Evolutionary conservation across 2,329 filamentous ascomycete species (phyloP), one percentile per base, ranked within the genome.

Genomic region (Colletotrichum ledebouriae): DNA sequence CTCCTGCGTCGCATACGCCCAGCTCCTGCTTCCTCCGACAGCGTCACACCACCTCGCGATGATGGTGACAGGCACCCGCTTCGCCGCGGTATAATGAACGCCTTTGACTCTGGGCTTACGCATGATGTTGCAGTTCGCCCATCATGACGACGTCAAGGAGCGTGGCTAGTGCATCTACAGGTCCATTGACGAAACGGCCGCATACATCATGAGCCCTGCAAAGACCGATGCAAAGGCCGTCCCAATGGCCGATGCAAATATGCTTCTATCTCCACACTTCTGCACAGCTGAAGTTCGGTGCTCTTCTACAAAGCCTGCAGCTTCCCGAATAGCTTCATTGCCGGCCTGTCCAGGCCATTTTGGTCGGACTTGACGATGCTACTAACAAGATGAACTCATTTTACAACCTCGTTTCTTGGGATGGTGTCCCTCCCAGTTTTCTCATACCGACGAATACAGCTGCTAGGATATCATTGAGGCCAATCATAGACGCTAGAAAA

Each of bases 281-380:
- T 37, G 22, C 20, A 12, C 22, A 20, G 11, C 15, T 10, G 15
- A 2, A 53, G 5, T 34, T 53, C 49, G 6, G 29, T 25, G 25
- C 3, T 29, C 29, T 29, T 29, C 29, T 29, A 9, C 10, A 34
- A 5, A 22, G 85, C 85, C 41, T 79, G 76, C 2, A 77, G 79
- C 49, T 73, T 76, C 4, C 74, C 84, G 4, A 63, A 73, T 11
- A 77, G 77, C 17, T 82, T 81, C 37, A 39, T 39, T 11, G 13
- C 37, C 37, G 29, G 9, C 37, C 37, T 15, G 42, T 29, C 29
- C 6, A 9, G 29, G 29, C 29, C 29, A 29, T 29, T 4, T 29
- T 29, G 1, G 6, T 29, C 6, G 6, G 7, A 29, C 6, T 9
- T 9, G 29, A 29, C 29, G 7, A 29, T 29, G 29, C 29, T 29